Base-by-base conservation (phyloP, 495 filamentous ascomycete species). In the Rhizodiscina lignyota region DNA sequence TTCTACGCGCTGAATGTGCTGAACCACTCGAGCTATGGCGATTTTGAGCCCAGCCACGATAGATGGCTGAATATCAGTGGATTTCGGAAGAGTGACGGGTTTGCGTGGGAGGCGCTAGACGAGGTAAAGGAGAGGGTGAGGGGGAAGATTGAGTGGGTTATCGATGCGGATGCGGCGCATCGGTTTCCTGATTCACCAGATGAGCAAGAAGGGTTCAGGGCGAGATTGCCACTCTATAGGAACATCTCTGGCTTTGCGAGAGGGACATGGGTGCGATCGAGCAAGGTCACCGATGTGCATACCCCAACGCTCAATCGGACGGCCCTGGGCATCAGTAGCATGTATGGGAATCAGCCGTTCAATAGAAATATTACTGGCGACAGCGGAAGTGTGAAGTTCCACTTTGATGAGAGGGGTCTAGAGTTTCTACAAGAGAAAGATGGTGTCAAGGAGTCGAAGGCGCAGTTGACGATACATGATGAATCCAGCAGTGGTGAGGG, bases 241-340 rank as follows among this genome's bases (percentile, higher is more conserved):
- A 94, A 94, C 57, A 67, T 77, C 20, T 86, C 83, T 4, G 81
- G 85, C 0, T 74, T 72, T 31, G 62, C 89, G 16, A 61, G 64
- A 16, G 85, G 85, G 8, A 61, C 72, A 40, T 94, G 83, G 83
- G 68, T 79, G 36, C 72, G 79, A 4, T 61, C 56, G 20, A 27
- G 24, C 18, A 60, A 57, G 37, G 54, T 63, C 12, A 53, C 52
- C 39, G 43, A 44, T 16, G 27, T 50, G 13, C 57, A 43, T 3
- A 29, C 48, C 10, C 56, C 54, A 4, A 53, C 49, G 18, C 49
- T 75, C 38, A 79, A 77, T 36, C 56, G 60, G 2, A 63, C 66
- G 10, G 57, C 60, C 13, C 56, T 74, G 30, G 53, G 54, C 36
- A 39, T 58, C n/a, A 57, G 52, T 1, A 50, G 52, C 4, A 23